A percentile compares a stretch with the other conserved stretches of the same genome.
Conservation (phyloP, 805 yeast genomes). For the Candida nemodendra region DNA sequence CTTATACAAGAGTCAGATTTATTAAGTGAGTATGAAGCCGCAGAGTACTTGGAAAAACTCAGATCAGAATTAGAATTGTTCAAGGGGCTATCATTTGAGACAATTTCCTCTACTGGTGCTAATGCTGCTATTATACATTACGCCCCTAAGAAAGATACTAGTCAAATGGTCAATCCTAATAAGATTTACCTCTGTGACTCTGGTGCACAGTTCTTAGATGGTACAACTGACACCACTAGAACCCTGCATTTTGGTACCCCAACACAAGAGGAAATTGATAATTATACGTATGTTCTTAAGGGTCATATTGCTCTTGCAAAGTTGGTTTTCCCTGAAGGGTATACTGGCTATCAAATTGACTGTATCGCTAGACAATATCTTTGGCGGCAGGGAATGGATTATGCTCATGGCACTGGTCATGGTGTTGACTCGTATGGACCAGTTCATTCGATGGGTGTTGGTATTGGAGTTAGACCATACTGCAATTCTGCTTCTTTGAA, state of each 20-base stretch:
- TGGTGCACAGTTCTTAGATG: slow-evolving; percentile 61
- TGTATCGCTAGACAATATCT: slow-evolving; percentile 56
- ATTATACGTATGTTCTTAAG: slow-evolving; percentile 57
- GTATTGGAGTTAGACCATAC: slow-evolving; percentile 55
- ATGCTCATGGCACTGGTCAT: slow-evolving; percentile 65
- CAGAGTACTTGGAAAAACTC: slow-evolving; percentile 53
- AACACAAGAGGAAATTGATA: slow-evolving; percentile 41
- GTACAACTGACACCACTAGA: slow-evolving; percentile 65
- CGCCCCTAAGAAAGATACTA: slow-evolving; percentile 47
- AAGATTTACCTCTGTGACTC: slow-evolving; percentile 56
- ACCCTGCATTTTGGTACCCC: slow-evolving; percentile 56
- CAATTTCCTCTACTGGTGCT: slow-evolving; percentile 73
- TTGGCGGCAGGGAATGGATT: slow-evolving; percentile 58
- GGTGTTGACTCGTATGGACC: slow-evolving; percentile 62
- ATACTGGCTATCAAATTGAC: slow-evolving; percentile 55
- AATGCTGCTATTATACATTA: slow-evolving; percentile 80
- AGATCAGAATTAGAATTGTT: slow-evolving; percentile 52
- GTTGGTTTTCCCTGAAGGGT: slow-evolving; percentile 52
- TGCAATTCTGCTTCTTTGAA: slow-evolving; percentile 44
- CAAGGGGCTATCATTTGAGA: slow-evolving; percentile 67
- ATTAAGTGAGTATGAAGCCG: slow-evolving; percentile 66
- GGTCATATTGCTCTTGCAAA: slow-evolving; percentile 52
- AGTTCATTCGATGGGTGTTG: slow-evolving; percentile 64
- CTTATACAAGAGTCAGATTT: slow-evolving; percentile 41
- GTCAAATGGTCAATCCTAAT: slow-evolving; percentile 50